Percentiles rank a stretch among this genome's conserved stretches.
phyloP scores from a whole-genome alignment of 2,329 filamentous ascomycete species.

The Fusarium musae region DNA sequence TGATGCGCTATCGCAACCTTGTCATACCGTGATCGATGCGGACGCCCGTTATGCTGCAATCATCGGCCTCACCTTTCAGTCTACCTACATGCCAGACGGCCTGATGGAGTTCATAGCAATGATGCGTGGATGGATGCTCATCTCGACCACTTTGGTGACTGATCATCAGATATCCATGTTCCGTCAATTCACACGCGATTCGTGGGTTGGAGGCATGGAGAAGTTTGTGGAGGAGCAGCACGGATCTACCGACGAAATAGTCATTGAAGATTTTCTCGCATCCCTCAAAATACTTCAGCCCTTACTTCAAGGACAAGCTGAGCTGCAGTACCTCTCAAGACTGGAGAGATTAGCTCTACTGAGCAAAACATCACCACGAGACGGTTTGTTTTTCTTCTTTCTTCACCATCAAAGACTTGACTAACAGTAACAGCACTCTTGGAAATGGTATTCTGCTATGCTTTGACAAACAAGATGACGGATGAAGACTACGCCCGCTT shows the following conservation, averaged over 20 bases:
- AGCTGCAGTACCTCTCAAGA: neutral
- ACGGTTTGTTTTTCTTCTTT: neutral
- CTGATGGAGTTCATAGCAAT: neutral
- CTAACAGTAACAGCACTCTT: neutral
- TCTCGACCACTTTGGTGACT: neutral
- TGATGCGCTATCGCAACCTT: neutral
- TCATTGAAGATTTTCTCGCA: neutral
- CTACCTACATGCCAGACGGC: neutral
- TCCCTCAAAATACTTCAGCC: neutral
- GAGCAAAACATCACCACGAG: neutral
- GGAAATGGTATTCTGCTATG: neutral
- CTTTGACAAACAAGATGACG: neutral
- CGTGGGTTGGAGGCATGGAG: neutral
- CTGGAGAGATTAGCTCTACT: neutral
- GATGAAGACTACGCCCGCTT: neutral
- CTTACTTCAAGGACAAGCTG: neutral
- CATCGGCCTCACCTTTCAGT: neutral
- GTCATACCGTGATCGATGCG: neutral
- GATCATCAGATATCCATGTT: neutral
- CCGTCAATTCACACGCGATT: neutral
- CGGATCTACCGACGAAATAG: neutral
- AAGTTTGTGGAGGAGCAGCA: neutral
- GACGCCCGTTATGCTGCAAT: neutral
- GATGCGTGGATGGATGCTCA: neutral
- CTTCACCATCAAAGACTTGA: accelerated